Evolutionary conservation across 2,329 filamentous ascomycete genomes (phyloP).

Genomic region (Phialemonium atrogriseum): DNA sequence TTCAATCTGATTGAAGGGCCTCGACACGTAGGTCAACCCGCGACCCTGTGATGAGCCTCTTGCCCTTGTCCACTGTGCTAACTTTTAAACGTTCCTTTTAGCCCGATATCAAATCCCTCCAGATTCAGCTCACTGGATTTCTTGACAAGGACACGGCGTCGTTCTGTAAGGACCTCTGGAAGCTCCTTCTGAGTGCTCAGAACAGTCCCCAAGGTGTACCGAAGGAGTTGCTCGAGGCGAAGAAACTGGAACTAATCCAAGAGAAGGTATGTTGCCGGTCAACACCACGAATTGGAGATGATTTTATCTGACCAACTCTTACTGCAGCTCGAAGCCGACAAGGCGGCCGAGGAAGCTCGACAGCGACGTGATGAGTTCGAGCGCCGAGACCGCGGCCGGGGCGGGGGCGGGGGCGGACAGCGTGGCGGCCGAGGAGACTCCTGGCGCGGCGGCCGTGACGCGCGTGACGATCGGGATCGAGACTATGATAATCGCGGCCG

Average conservation of each 20-base stretch:
- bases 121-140: slow-evolving; percentile 92
- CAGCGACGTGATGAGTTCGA: slow-evolving; percentile 63
- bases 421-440: slow-evolving; percentile 32
- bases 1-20: slow-evolving; percentile 63
- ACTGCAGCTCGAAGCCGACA: slow-evolving; percentile 68
- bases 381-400: slow-evolving; percentile 53
- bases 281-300: slow-evolving; percentile 5
- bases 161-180: slow-evolving; percentile 95
- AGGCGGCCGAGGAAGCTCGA: slow-evolving; percentile 67
- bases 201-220: slow-evolving; percentile 82
- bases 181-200: slow-evolving; percentile 83
- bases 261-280: slow-evolving; percentile 62
- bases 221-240: slow-evolving; percentile 88
- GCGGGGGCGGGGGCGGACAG: slow-evolving; percentile 30
- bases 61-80: slow-evolving; percentile 3
- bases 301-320: slow-evolving; percentile 5
- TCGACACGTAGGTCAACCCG: slow-evolving; percentile 55
- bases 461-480: slow-evolving; percentile 41
- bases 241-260: slow-evolving; percentile 89
- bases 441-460: slow-evolving; percentile 44
- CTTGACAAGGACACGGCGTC: slow-evolving; percentile 81
- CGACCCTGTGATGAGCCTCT: slow-evolving; percentile 4
- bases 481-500: slow-evolving; percentile 27
- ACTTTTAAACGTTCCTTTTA: slow-evolving; percentile 31
- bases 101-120: slow-evolving; percentile 92